Percentiles rank a stretch among this genome's conserved stretches.
These are phyloP conservation scores for Blakeslea trispora DNA, from an alignment of 371 early-diverging fungal species.

Conservation along the genomic window DNA sequence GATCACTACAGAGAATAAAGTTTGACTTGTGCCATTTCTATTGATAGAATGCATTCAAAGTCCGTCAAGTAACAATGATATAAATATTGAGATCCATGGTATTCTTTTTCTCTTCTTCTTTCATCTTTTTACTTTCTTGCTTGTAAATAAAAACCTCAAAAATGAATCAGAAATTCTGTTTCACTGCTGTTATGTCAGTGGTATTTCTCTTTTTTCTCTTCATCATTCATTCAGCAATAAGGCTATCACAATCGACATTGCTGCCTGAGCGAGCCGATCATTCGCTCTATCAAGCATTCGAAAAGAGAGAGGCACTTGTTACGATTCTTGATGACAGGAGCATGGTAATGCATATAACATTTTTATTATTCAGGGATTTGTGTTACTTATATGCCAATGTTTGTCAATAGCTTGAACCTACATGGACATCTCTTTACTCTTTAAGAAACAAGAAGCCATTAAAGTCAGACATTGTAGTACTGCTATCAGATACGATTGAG, in stretches of 20 bases:
- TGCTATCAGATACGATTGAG: constrained; percentile 23
- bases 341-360: constrained; percentile 16
- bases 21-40: too few species aligned
- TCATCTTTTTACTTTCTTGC: background rate
- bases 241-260: background rate
- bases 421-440: constrained; percentile 30
- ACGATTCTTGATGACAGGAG: constrained; percentile 20
- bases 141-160: too few species aligned
- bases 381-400: background rate
- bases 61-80: background rate
- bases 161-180: constrained; percentile 23
- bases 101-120: background rate
- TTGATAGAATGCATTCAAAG: too few species aligned
- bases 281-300: background rate
- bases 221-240: constrained; percentile 16
- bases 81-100: background rate
- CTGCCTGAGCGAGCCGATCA: background rate
- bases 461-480: constrained; percentile 19
- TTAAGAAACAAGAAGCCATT: constrained; percentile 13
- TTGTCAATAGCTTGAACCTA: constrained; percentile 24
- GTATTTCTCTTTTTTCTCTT: constrained; percentile 20
- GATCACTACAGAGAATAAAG: too few species aligned
- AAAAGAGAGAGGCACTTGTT: constrained; percentile 22
- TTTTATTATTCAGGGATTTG: background rate
- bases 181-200: constrained; percentile 3